Conservation (phyloP, 768 basidiomycete species). For the Crassisporium funariophilum region DNA sequence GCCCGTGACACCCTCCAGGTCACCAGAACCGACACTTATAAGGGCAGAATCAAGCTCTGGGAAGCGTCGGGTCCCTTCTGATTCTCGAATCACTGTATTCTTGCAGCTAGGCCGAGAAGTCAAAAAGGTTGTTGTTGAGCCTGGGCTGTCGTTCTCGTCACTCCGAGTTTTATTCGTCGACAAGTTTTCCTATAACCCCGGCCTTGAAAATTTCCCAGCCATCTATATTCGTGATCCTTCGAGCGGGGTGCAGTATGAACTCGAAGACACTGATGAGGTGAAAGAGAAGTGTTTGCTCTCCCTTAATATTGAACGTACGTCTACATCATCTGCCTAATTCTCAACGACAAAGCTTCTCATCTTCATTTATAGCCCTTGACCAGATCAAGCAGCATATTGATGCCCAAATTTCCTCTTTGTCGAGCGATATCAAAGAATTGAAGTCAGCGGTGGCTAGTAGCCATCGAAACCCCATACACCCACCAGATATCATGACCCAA, state of each 20-base stretch:
- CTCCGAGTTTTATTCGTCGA: slow-evolving; percentile 91
- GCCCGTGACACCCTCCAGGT: slow-evolving; percentile 44
- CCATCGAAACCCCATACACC: slow-evolving; percentile 52
- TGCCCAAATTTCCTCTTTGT: slow-evolving; percentile 78
- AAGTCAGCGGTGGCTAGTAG: slow-evolving; percentile 58
- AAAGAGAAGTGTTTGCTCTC: slow-evolving; percentile 87
- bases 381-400: slow-evolving; percentile 99
- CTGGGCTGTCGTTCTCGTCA: slow-evolving; percentile 68
- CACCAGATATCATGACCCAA: slow-evolving; percentile 50
- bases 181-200: slow-evolving; percentile 92
- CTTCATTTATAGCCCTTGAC: slow-evolving; percentile 71
- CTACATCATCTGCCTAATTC: slow-evolving; percentile 1
- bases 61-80: slow-evolving; percentile 18
- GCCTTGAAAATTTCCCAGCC: slow-evolving; percentile 89
- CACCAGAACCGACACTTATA: slow-evolving; percentile 36
- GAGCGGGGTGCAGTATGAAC: slow-evolving; percentile 92
- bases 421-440: slow-evolving; percentile 90
- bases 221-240: slow-evolving; percentile 94
- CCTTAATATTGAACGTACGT: slow-evolving; percentile 95
- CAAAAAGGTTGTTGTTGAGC: slow-evolving; percentile 80
- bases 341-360: slow-evolving; percentile 2
- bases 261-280: slow-evolving; percentile 93
- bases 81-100: slow-evolving; percentile 68
- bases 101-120: slow-evolving; percentile 89
- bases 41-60: slow-evolving; percentile 10